Evolutionary conservation across 139 green algal species (phyloP).

Genomic region (Picochlorum sp.): DNA sequence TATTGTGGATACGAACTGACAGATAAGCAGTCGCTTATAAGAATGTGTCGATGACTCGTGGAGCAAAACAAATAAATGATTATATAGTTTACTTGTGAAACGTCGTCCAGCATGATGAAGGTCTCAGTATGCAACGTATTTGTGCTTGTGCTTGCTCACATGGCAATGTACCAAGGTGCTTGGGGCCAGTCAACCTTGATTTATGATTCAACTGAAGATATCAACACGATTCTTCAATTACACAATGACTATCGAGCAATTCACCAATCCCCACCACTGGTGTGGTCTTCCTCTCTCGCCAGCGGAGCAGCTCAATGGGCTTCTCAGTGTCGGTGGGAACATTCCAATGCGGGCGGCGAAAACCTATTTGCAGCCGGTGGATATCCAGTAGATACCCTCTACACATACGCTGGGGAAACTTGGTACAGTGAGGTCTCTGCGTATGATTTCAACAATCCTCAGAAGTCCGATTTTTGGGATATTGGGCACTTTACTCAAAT

Average conservation of each 20-base stretch:
- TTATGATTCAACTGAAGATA: no score
- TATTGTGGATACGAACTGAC: no score
- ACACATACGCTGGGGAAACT: background rate
- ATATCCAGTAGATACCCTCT: background rate
- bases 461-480: background rate
- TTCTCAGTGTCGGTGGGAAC: background rate
- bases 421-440: background rate
- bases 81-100: no score
- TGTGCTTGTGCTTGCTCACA: no score
- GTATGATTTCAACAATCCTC: background rate
- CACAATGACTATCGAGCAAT: background rate
- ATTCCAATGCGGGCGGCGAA: background rate
- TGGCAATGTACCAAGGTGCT: no score
- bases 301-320: background rate
- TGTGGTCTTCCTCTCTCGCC: background rate
- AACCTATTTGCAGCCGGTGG: background rate
- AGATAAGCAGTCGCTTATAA: no score
- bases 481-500: background rate
- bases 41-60: no score
- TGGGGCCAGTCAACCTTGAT: no score
- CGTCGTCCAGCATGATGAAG: no score
- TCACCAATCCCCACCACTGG: background rate
- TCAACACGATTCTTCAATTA: no score
- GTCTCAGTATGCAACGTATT: no score
- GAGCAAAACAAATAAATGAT: no score